Evolutionary conservation across 2,329 filamentous ascomycete species (phyloP), one percentile per base, ranked within the genome.

Genomic region (Mycosphaerella arachidis): DNA sequence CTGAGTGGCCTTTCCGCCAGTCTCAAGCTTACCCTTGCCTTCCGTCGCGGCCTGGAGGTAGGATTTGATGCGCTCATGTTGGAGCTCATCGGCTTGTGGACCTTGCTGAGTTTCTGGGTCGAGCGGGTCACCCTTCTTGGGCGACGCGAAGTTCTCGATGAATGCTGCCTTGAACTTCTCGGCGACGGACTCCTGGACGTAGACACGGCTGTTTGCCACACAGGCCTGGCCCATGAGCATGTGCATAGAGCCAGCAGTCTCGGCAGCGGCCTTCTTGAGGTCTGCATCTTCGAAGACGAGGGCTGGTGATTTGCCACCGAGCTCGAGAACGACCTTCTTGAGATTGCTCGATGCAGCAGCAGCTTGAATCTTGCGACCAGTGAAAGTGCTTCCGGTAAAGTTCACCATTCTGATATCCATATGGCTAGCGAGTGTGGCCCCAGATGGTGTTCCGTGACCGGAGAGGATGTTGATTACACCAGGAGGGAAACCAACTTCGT

Each of bases 401-500:
- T 88, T 87, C 10, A 59, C 80, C 78, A 91, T 91, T 68, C 89
- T 86, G 20, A 92, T 81, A 48, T 82, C 82, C 53, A 84, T 75
- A 70, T 92, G 89, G 33, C 79, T 79, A 5, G 85, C 86, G 9
- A 92, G 79, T 0, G 87, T 85, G 4, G 84, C 80, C 10, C 89
- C 89, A 0, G 87, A 86, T 37, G 84, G 85, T 29, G 79, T 80
- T 18, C 75, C 75, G 56, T 71, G 68, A 6, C 52, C 89, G 86
- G 60, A 84, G 79, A 90, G 72, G 56, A 92, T 81, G 72, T 92
- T 92, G 64, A 92, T 74, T 7, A 92, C 89, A 37, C 89, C 89
- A 0, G 88, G 83, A 3, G 89, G 89, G 68, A 92, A 91, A 0
- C 89, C 89, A 6, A 87, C 87, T 68, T 90, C 81, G 61, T 70